Evolutionary conservation across 768 basidiomycete genomes (phyloP).

Genomic region (Naganishia onofrii): DNA sequence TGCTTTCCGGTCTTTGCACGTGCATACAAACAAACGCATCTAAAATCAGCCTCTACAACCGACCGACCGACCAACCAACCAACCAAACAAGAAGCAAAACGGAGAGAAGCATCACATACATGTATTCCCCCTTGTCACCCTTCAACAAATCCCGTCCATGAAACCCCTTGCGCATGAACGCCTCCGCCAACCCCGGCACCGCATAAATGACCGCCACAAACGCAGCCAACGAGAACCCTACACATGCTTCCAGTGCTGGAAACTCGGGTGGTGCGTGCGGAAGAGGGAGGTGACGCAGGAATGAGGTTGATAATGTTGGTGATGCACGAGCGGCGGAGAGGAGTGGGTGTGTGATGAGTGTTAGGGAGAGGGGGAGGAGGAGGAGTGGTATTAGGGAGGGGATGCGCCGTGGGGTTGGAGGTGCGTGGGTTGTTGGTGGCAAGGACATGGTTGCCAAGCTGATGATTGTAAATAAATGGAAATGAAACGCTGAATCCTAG

Average conservation of each 20-base stretch:
- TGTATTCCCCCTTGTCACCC: conserved; percentile 52
- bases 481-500: no score
- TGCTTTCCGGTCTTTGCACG: conserved; percentile 83
- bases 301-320: conserved; percentile 23
- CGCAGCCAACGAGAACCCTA: conserved; percentile 81
- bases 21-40: no score
- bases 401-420: not conserved
- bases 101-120: conserved; percentile 1
- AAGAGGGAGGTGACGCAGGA: conserved; percentile 24
- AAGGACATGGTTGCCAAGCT: not conserved
- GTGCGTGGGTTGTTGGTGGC: not conserved
- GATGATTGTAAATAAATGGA: not conserved
- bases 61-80: no score
- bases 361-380: conserved; percentile 40
- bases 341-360: conserved; percentile 45
- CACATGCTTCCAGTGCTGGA: conserved; percentile 64
- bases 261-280: conserved; percentile 39
- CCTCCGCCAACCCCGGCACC: conserved; percentile 76
- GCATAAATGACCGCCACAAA: conserved; percentile 72
- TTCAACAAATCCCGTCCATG: conserved; percentile 87
- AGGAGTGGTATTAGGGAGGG: conserved; percentile 23
- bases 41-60: no score
- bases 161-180: conserved; percentile 76
- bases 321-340: conserved; percentile 37
- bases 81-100: no score